Evolutionary conservation across 1,284 basidiomycete genomes (phyloP), one percentile per base, ranked within the genome.

Genomic region (Amylostereum areolatum): DNA sequence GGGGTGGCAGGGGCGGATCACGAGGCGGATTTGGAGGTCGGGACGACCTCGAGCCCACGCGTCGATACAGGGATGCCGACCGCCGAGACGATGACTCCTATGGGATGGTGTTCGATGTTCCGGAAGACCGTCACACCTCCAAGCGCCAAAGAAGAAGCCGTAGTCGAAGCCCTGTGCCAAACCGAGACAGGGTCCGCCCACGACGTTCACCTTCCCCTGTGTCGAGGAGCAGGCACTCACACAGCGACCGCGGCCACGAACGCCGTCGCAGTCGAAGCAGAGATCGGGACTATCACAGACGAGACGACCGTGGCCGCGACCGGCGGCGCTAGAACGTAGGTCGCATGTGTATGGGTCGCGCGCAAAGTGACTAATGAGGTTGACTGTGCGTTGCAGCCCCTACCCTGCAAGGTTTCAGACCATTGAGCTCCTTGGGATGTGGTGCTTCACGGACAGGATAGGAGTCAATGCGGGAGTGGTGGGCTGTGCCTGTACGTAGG

Each of bases 31-130:
- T 82, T 56, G 88, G 67, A 1, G 88, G 88, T 12, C 72, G 85
- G 25, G 79, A 83, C 18, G 85, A 89, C 58, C 69, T 91, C 18
- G 87, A 89, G 59, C 69, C 71, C 52, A 89, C 87, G 1, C 70
- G 77, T 40, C 72, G 74, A 50, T 91, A 89, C 59, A 67, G 89
- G 47, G 75, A 72, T 29, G 70, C 71, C 3, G 66, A 67, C 12
- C 56, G 62, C 41, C 57, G 65, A 34, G 55, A 63, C 9, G 55
- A 61, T 1, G 60, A 58, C 31, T 53, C 57, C 24, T 91, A 90
- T 61, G 79, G 78, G 10, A 81, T 91, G 84, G 83, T 91, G 25
- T 91, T 91, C 63, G 88, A 91, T 55, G 73, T 84, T 2, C 60
- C 61, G 3, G 61, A 55, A 11, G 60, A 63, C 6, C 50, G 56